These are phyloP conservation scores for Clitoria ternatea DNA, from an alignment of 306 rosid species.

Conservation along the genomic window DNA sequence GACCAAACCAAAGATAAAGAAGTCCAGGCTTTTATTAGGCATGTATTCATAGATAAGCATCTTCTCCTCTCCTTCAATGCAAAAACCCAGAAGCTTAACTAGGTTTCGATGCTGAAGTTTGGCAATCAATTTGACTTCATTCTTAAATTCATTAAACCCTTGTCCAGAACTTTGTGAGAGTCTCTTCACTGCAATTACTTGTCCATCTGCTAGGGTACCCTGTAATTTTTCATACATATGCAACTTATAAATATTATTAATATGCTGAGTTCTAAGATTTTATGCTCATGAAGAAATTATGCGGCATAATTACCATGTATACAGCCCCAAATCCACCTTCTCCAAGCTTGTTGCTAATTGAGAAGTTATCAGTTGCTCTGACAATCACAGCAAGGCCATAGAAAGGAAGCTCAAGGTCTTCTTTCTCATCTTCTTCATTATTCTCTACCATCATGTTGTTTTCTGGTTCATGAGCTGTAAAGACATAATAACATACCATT, in stretches of 20 bases:
- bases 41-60: slow-evolving; percentile 33
- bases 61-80: slow-evolving; percentile 30
- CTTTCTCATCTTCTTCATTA: slow-evolving; percentile 6
- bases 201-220: slow-evolving; percentile 27
- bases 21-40: slow-evolving; percentile 36
- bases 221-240: slow-evolving; percentile 1
- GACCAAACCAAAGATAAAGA: slow-evolving; percentile 28
- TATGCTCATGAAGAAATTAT: not conserved
- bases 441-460: not conserved
- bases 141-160: slow-evolving; percentile 33
- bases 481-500: not conserved
- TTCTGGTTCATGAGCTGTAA: not conserved
- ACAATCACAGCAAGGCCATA: slow-evolving; percentile 19
- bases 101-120: slow-evolving; percentile 36
- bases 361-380: slow-evolving; percentile 31
- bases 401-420: slow-evolving; percentile 31
- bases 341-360: slow-evolving; percentile 31
- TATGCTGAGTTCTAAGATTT: not conserved
- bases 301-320: slow-evolving; percentile 26
- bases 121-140: slow-evolving; percentile 30
- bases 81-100: slow-evolving; percentile 32
- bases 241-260: slow-evolving; percentile 1
- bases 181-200: slow-evolving; percentile 32
- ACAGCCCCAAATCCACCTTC: slow-evolving; percentile 37
- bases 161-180: slow-evolving; percentile 37